Percentiles rank a stretch among this genome's conserved stretches.
Conservation (phyloP, 306 rosid genomes). For the Neltuma alba region DNA sequence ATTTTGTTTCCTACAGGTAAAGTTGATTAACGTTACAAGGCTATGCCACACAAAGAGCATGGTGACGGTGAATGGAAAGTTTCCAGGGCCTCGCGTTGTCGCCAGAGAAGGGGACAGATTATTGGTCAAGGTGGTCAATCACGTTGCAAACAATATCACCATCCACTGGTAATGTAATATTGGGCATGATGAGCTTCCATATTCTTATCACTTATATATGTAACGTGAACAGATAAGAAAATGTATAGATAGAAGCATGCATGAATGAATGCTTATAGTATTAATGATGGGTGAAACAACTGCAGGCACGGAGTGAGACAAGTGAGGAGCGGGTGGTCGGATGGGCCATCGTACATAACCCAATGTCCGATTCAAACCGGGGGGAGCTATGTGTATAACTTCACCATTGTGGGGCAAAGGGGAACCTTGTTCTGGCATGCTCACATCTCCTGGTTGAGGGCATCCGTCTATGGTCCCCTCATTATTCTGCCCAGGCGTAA, state of each 20-base stretch:
- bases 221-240: not conserved
- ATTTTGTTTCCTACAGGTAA: constrained; percentile 42
- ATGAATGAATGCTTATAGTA: not conserved
- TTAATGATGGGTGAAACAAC: too few relatives aligned
- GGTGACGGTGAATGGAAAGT: constrained; percentile 63
- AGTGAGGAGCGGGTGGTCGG: constrained; percentile 67
- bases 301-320: constrained; percentile 83
- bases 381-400: constrained; percentile 64
- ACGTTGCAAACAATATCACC: constrained; percentile 64
- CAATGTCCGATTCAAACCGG: constrained; percentile 76
- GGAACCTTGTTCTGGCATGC: constrained; percentile 80
- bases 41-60: constrained; percentile 66
- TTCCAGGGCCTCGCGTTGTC: constrained; percentile 67
- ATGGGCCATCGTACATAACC: constrained; percentile 75
- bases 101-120: constrained; percentile 79
- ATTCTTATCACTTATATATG: not conserved
- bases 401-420: constrained; percentile 69
- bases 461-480: constrained; percentile 70
- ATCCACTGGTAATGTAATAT: constrained; percentile 63
- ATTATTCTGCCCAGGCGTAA: constrained; percentile 55
- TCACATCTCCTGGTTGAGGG: constrained; percentile 71
- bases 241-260: not conserved
- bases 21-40: constrained; percentile 54
- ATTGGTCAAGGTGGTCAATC: constrained; percentile 68
- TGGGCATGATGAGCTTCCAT: not conserved